phyloP scores from a whole-genome alignment of 441 rosid genomes.

The Pelargonium cotyledonis region DNA sequence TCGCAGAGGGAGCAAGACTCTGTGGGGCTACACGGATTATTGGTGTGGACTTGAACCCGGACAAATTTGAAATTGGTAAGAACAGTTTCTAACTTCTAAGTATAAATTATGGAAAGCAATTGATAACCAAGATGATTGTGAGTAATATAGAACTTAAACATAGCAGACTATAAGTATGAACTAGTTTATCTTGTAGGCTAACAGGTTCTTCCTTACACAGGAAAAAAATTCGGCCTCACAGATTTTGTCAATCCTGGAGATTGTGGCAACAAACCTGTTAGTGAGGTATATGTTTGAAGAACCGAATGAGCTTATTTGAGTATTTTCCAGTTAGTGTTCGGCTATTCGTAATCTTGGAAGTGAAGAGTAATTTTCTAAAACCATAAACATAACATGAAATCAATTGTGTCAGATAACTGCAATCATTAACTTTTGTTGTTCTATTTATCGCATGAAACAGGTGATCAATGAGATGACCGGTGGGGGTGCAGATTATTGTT shows the following conservation, averaged over 20 bases:
- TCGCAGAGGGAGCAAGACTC: slow-evolving; percentile 72
- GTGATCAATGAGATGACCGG: slow-evolving; percentile 62
- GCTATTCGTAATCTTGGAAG: neutral
- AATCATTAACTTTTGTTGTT: neutral
- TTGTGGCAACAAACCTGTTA: slow-evolving; percentile 36
- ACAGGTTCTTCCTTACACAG: slow-evolving; percentile 25
- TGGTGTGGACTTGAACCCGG: slow-evolving; percentile 63
- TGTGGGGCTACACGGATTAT: slow-evolving; percentile 70
- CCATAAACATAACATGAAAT: too few species aligned
- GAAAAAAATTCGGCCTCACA: slow-evolving; percentile 56
- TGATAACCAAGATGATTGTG: neutral
- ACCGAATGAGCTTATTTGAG: too few species aligned
- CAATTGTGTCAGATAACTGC: too few species aligned
- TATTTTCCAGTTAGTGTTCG: neutral
- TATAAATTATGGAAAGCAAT: too few species aligned
- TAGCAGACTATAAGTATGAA: too few species aligned
- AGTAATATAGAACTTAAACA: too few species aligned
- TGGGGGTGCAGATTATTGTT: slow-evolving; percentile 90
- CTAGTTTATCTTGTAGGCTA: too few species aligned
- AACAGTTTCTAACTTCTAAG: too few species aligned
- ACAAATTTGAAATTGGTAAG: slow-evolving; percentile 61
- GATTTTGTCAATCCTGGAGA: slow-evolving; percentile 58
- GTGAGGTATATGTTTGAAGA: slow-evolving; percentile 50
- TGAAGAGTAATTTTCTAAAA: neutral
- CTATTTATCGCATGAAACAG: slow-evolving; percentile 24